Evolutionary conservation across 208 protist genomes (phyloP), one percentile per base, ranked within the genome.

Genomic region (Trypanosoma grayi): DNA sequence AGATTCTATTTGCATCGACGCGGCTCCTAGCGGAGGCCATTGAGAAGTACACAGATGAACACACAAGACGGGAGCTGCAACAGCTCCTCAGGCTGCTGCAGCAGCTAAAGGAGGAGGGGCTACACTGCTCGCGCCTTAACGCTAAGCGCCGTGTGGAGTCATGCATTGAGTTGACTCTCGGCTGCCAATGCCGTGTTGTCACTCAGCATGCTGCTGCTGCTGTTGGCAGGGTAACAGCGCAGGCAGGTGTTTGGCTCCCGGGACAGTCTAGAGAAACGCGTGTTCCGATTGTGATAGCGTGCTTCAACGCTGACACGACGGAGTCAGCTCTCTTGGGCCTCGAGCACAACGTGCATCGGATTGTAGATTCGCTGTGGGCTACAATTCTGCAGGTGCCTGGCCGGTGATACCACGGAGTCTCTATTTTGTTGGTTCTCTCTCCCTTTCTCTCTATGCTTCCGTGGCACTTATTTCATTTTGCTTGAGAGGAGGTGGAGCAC

Each of bases 161-260:
- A 36, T 48, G 10, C 33, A 6, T 60, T 30, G 60, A 75, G 36
- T 50, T 67, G 30, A 62, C 56, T 16, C 33, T 69, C 25, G 70
- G 70, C 33, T 69, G 60, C n/a, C 70, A 75, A 41, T 67, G 48
- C 25, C 60, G 59, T 24, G 67, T 70, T 9, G 55, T 60, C 7
- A 48, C 69, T 47, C 27, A n/a, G 24, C 51, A 54, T 18, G 31
- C 18, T 25, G 31, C 33, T 18, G 31, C 18, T 25, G 31, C 33
- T 31, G 31, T 5, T 37, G 40, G 44, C n/a, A 43, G 28, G 28
- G 40, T 62, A n/a, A 45, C 28, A 13, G 70, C 70, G 10, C 27
- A 57, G 8, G 16, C 44, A 27, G 70, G 59, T 45, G 31, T 61
- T 30, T 73, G 67, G 67, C 22, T 73, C 0, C 59, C 67, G 37